A percentile compares a stretch with the other conserved stretches of the same genome.
Conservation (phyloP, 495 filamentous ascomycete species). For the Talaromyces stipitatus region DNA sequence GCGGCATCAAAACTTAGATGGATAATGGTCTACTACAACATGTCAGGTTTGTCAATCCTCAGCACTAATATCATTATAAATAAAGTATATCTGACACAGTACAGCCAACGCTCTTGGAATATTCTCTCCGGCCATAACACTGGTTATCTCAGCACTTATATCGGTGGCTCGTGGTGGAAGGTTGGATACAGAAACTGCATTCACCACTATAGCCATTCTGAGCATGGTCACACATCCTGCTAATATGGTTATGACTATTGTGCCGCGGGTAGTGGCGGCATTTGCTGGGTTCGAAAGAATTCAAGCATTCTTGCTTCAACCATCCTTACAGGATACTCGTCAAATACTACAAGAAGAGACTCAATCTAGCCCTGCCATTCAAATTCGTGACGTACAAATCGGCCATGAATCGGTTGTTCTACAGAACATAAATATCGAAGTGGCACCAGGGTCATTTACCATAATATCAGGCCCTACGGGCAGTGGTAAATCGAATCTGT, state of each 20-base stretch:
- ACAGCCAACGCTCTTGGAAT: slow-evolving; percentile 23
- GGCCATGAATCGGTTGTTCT: background rate
- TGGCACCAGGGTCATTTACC: slow-evolving; percentile 15
- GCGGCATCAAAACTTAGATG: slow-evolving; percentile 32
- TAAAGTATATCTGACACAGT: background rate
- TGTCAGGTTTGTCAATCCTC: slow-evolving; percentile 22
- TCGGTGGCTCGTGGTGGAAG: slow-evolving; percentile 30
- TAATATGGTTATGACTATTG: slow-evolving; percentile 35
- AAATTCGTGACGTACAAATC: background rate
- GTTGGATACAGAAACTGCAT: slow-evolving; percentile 34
- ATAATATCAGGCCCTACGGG: slow-evolving; percentile 39
- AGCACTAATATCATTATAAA: background rate
- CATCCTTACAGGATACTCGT: slow-evolving; percentile 6
- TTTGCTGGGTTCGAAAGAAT: slow-evolving; percentile 44
- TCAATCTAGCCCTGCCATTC: background rate
- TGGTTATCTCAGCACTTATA: slow-evolving; percentile 25
- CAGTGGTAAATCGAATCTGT: slow-evolving; percentile 41
- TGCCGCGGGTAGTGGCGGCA: slow-evolving; percentile 24
- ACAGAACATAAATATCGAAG: background rate
- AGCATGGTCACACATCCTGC: slow-evolving; percentile 38
- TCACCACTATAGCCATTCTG: slow-evolving; percentile 46
- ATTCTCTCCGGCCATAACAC: slow-evolving; percentile 28
- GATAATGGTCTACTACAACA: slow-evolving; percentile 33
- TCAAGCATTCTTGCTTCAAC: slow-evolving; percentile 31
- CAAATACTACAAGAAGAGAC: background rate